Percentiles rank a stretch among this genome's conserved stretches.
These are phyloP conservation scores for Ophiostoma himal-ulmi DNA, from an alignment of 2,329 filamentous ascomycete genomes.

Conservation along the genomic window DNA sequence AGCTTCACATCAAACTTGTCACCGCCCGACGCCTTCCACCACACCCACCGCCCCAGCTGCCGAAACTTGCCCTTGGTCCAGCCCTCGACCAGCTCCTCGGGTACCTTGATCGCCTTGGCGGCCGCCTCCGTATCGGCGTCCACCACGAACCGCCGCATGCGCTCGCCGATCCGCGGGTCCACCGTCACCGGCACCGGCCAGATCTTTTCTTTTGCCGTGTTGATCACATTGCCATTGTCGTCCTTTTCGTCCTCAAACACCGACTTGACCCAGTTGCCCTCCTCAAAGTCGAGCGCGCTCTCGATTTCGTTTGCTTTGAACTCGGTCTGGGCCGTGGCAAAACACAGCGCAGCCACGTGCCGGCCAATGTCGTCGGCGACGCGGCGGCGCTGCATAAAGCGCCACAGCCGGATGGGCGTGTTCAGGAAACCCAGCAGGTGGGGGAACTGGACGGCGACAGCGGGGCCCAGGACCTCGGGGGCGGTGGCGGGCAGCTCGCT, in stretches of 20 bases:
- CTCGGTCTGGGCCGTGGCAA: slow-evolving; percentile 51
- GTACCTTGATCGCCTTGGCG: slow-evolving; percentile 55
- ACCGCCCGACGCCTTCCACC: slow-evolving; percentile 37
- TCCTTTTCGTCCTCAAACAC: slow-evolving; percentile 52
- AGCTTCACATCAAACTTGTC: slow-evolving; percentile 35
- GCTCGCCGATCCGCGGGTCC: slow-evolving; percentile 66
- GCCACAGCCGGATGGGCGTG: slow-evolving; percentile 77
- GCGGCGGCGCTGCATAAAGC: slow-evolving; percentile 77
- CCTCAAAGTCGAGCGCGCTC: slow-evolving; percentile 61
- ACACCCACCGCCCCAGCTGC: slow-evolving; percentile 48
- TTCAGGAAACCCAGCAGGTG: slow-evolving; percentile 90
- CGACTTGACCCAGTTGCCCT: slow-evolving; percentile 79
- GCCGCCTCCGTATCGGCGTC: slow-evolving; percentile 62
- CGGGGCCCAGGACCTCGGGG: slow-evolving; percentile 67
- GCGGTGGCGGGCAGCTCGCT: slow-evolving; percentile 58
- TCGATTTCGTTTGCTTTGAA: slow-evolving; percentile 57
- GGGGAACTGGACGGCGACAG: slow-evolving; percentile 68
- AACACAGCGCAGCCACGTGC: slow-evolving; percentile 78
- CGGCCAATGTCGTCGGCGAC: slow-evolving; percentile 86
- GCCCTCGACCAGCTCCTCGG: slow-evolving; percentile 64
- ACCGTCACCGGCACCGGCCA: slow-evolving; percentile 71
- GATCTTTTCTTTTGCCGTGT: slow-evolving; percentile 54
- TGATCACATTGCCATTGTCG: slow-evolving; percentile 19
- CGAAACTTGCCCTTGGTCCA: slow-evolving; percentile 58
- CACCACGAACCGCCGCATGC: slow-evolving; percentile 77